These are phyloP conservation scores for Phoenix dactylifera DNA, from an alignment of 176 grass and related monocot genomes.

Conservation along the genomic window DNA sequence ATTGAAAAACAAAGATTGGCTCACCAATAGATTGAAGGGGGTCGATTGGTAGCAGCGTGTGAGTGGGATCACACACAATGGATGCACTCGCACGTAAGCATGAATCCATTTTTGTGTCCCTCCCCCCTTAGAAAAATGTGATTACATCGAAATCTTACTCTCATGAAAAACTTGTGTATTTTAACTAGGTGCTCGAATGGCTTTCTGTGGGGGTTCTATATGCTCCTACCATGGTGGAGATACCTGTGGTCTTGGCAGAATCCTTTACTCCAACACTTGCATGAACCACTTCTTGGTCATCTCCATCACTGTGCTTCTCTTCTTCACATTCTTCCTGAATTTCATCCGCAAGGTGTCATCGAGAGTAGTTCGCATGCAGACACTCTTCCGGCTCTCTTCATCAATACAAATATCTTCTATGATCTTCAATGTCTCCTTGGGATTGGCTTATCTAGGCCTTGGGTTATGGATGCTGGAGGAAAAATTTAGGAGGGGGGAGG, in stretches of 20 bases:
- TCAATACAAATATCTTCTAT: neutral
- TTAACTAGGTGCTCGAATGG: constrained; percentile 7
- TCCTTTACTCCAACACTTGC: constrained; percentile 6
- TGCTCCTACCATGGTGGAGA: constrained; percentile 8
- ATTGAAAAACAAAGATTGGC: no score
- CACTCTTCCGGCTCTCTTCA: constrained; percentile 2
- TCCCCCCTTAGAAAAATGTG: no score
- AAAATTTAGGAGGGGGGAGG: neutral
- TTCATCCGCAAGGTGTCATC: constrained; percentile 3
- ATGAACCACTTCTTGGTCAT: constrained; percentile 11
- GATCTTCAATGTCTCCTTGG: neutral
- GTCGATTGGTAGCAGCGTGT: no score
- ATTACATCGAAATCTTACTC: no score
- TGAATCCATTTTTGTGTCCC: neutral
- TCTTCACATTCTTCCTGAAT: constrained; percentile 11
- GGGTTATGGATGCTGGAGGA: constrained; percentile 5
- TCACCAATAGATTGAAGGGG: no score
- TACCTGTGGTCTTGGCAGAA: constrained; percentile 1
- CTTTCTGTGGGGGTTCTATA: constrained; percentile 3
- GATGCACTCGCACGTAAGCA: neutral
- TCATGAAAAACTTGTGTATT: neutral
- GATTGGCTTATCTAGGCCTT: constrained; percentile 8
- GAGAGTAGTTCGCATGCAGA: neutral
- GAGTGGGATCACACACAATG: neutral
- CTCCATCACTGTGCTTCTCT: constrained; percentile 10